phyloP scores from a whole-genome alignment of 345 rosid species.

The Cardamine chenopodiifolia region DNA sequence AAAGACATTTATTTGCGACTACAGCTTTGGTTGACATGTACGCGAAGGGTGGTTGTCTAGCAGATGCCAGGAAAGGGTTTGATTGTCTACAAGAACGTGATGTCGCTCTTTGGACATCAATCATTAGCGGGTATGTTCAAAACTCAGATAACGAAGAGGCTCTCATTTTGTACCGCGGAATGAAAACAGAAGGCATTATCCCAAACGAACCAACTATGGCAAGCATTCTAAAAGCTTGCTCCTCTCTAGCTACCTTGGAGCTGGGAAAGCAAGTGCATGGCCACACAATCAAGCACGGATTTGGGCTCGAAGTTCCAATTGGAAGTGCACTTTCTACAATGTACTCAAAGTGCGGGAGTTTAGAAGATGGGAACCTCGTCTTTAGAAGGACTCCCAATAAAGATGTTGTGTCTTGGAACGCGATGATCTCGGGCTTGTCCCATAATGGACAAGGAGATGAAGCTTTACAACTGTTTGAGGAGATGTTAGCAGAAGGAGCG shows the following conservation, averaged over 20 bases:
- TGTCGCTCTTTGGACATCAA: conserved; percentile 79
- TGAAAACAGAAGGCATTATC: conserved; percentile 59
- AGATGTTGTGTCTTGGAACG: conserved; percentile 62
- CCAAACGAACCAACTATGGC: conserved; percentile 75
- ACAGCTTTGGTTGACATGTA: conserved; percentile 83
- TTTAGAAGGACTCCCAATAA: conserved; percentile 56
- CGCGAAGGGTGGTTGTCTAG: conserved; percentile 55
- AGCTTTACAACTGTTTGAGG: conserved; percentile 60
- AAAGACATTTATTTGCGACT: conserved; percentile 55
- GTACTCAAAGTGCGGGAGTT: conserved; percentile 59
- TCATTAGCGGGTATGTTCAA: conserved; percentile 61
- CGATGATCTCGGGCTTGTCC: conserved; percentile 61
- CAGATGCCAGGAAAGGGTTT: conserved; percentile 65
- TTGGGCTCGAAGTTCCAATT: conserved; percentile 49
- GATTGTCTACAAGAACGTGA: conserved; percentile 52
- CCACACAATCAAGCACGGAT: conserved; percentile 54
- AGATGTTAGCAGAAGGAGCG: conserved; percentile 56
- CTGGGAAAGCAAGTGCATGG: conserved; percentile 80
- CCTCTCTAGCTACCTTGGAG: conserved; percentile 52
- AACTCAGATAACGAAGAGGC: conserved; percentile 63
- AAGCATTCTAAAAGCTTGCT: conserved; percentile 67
- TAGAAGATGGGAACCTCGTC: conserved; percentile 54
- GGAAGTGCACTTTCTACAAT: conserved; percentile 60
- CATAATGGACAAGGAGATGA: conserved; percentile 53
- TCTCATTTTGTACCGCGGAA: conserved; percentile 52